Conservation (phyloP, 179 eudicot species). For the Corrigiola litoralis region DNA sequence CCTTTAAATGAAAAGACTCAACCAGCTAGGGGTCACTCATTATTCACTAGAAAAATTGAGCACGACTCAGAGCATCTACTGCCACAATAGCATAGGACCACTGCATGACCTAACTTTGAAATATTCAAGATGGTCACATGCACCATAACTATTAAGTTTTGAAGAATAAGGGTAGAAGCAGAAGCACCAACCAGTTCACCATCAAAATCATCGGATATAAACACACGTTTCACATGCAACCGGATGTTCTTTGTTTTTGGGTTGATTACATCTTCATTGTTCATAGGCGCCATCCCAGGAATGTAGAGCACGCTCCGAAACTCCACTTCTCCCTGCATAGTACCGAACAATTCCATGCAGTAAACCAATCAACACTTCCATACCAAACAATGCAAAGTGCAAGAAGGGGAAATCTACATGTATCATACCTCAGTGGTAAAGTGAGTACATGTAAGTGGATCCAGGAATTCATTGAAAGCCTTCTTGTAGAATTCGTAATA, state of each 20-base stretch:
- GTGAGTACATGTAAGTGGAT: slow-evolving; percentile 77
- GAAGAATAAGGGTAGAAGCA: background rate
- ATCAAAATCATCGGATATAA: slow-evolving; percentile 96
- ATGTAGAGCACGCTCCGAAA: slow-evolving; percentile 88
- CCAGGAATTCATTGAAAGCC: slow-evolving; percentile 88
- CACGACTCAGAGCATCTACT: no score
- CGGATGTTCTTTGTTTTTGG: slow-evolving; percentile 96
- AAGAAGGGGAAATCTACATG: background rate
- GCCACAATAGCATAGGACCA: no score
- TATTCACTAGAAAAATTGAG: no score
- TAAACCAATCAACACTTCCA: background rate
- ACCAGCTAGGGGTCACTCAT: no score
- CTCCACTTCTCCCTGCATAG: slow-evolving; percentile 93
- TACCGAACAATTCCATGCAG: background rate
- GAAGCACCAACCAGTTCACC: slow-evolving; percentile 88
- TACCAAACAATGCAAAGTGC: background rate
- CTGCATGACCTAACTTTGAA: no score
- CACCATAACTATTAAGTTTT: background rate
- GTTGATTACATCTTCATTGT: slow-evolving; percentile 80
- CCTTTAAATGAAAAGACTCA: no score
- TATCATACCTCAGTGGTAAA: slow-evolving; percentile 83
- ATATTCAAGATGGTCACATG: background rate
- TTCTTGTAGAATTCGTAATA: slow-evolving; percentile 88
- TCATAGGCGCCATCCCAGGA: slow-evolving; percentile 94
- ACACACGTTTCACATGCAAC: slow-evolving; percentile 87